A percentile compares a stretch with the other conserved stretches of the same genome.
Evolutionary conservation across 2,329 filamentous ascomycete genomes (phyloP).

Genomic region (Rasamsonia emersonii): DNA sequence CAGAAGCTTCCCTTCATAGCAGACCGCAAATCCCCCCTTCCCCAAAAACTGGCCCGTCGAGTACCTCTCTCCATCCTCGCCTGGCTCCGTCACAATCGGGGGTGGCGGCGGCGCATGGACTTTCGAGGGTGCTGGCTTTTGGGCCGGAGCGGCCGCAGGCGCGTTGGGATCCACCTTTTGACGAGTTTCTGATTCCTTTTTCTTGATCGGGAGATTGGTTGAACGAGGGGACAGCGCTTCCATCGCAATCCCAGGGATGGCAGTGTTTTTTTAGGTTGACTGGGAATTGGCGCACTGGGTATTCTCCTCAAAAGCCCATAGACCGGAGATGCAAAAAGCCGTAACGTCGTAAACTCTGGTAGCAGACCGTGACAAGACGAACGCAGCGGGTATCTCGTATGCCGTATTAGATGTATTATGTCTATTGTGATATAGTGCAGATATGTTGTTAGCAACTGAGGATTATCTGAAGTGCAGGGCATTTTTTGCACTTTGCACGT

Average conservation of each 20-base stretch:
- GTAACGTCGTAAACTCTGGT: neutral
- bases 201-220: conserved; percentile 38
- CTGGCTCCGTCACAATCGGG: conserved; percentile 36
- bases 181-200: conserved; percentile 30
- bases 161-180: conserved; percentile 31
- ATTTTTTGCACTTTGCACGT: too few species aligned
- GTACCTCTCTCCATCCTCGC: conserved; percentile 36
- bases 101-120: conserved; percentile 40
- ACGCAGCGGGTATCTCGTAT: neutral
- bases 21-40: conserved; percentile 44
- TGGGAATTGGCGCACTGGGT: conserved; percentile 2
- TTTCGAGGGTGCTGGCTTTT: conserved; percentile 28
- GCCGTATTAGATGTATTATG: too few species aligned
- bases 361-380: too few species aligned
- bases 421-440: too few species aligned
- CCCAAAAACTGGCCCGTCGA: conserved; percentile 38
- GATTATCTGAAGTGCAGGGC: too few species aligned
- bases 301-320: too few species aligned
- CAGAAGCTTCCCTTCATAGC: conserved; percentile 39
- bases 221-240: conserved; percentile 42
- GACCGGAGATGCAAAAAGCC: too few species aligned
- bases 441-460: too few species aligned
- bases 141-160: conserved; percentile 17
- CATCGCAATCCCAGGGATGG: conserved; percentile 24
- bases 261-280: conserved; percentile 3